Evolutionary conservation across 306 rosid species (phyloP), one percentile per base, ranked within the genome.

Genomic region (Casuarina glauca): DNA sequence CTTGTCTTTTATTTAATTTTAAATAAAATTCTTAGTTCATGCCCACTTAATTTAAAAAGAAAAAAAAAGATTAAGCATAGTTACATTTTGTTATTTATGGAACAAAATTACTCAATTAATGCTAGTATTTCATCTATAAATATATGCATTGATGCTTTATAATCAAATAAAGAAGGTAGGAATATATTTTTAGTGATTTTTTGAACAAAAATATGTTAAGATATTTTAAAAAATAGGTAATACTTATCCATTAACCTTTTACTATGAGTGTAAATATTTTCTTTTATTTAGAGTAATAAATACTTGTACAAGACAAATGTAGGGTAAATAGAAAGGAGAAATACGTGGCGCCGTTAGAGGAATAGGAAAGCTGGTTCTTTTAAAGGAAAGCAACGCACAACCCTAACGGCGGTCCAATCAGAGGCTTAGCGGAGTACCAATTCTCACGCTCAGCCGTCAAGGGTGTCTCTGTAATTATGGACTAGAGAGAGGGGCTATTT

Each of bases 381-480:
- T 15, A 36, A 13, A 35, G n/a, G 44, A 36, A 41, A 66, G 70
- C 19, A 66, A 41, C 49, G 48, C 13, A 66, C 41, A 66, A 41
- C 49, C 70, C 70, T 41, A 66, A 17, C 49, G 9, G 2, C 49
- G 70, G 70, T 66, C 49, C 48, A 66, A 62, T 62, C 43, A 2
- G 17, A 61, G 12, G 4, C 3, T 11, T 38, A 62, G 69, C 7
- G 20, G 44, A 62, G 69, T 62, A 13, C 69, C 17, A 36, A 62
- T 6, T 55, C 36, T 6, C 9, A 32, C 8, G 4, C 17, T 36
- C 15, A 12, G 19, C 8, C 0, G 15, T 0, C 0, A 8, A 70
- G 85, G 87, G 78, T 4, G 62, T 32, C 71, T 46, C 6, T 9
- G 88, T 80, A 82, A 78, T 80, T 16, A n/a, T 9, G 35, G 0